Evolutionary conservation across 108 stramenopile species (phyloP), one percentile per base, ranked within the genome.

Genomic region (Cylindrotheca fusiformis): DNA sequence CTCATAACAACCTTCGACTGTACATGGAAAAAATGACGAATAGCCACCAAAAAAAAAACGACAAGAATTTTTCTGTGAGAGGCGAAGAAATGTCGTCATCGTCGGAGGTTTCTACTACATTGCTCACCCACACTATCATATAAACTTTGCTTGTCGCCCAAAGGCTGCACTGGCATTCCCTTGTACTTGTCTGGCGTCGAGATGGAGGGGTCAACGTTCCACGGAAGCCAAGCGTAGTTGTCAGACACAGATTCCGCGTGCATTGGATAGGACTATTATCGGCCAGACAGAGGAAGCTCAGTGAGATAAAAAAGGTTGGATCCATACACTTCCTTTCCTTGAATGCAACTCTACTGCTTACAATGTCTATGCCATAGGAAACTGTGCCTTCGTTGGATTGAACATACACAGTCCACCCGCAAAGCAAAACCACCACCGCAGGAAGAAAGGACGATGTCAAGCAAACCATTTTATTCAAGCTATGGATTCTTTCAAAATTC

Each of bases 201-300:
- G 4, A 69, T 12, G 31, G 65, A 63, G 8, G 69, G 44, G 52
- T 89, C 81, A 41, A 71, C 5, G 55, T 91, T 91, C 72, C 87
- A 86, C 2, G 80, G 78, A 0, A 91, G 74, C 86, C 84, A 90
- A 2, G 81, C 79, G 47, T 83, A 90, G 66, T 90, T 90, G 49
- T 52, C 70, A 1, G 76, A 72, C 6, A 91, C 52, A 29, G 55
- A 14, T 1, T 4, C n/a, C 20, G 79, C 59, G 47, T 91, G 90
- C 58, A 91, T 91, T 32, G 90, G 90, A 59, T 85, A 91, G 48
- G 78, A 80, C 36, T 41, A n/a, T n/a, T n/a, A n/a, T n/a, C n/a
- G n/a, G n/a, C n/a, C n/a, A n/a, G n/a, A n/a, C n/a, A n/a, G n/a
- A n/a, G n/a, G n/a, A n/a, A n/a, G n/a, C n/a, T n/a, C n/a, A n/a